Evolutionary conservation across 2,329 filamentous ascomycete genomes (phyloP).

Genomic region (Aspergillus carbonarius): DNA sequence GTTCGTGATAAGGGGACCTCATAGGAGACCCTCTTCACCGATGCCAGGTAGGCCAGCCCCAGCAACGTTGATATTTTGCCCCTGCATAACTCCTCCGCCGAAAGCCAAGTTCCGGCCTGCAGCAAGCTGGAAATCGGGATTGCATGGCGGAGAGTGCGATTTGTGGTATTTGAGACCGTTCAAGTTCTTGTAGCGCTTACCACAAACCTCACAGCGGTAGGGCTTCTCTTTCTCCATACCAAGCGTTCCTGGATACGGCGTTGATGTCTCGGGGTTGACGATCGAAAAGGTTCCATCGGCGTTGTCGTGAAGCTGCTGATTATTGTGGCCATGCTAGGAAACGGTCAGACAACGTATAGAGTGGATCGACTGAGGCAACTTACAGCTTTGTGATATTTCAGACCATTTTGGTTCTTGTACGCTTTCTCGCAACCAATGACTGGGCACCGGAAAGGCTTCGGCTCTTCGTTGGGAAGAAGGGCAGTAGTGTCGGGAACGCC

Average conservation of each 20-base stretch:
- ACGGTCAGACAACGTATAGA: conserved; percentile 9
- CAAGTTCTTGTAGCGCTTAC: conserved; percentile 98
- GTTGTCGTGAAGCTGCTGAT: conserved; percentile 94
- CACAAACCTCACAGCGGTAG: conserved; percentile 93
- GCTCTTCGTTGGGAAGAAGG: conserved; percentile 71
- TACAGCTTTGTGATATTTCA: conserved; percentile 82
- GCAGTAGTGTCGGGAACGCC: conserved; percentile 51
- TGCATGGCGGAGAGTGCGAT: conserved; percentile 83
- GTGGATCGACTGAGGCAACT: conserved; percentile 38
- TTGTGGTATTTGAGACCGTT: conserved; percentile 97
- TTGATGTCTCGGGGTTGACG: conserved; percentile 90
- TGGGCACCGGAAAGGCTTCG: conserved; percentile 96
- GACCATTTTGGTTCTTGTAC: conserved; percentile 98
- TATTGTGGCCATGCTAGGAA: conserved; percentile 80
- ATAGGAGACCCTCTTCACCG: conserved; percentile 45
- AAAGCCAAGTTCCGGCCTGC: conserved; percentile 41
- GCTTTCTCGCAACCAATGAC: conserved; percentile 99
- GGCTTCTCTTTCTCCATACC: conserved; percentile 99
- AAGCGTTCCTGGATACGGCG: conserved; percentile 90
- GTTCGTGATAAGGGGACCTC: not conserved
- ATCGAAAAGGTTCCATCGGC: conserved; percentile 97
- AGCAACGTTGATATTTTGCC: conserved; percentile 49
- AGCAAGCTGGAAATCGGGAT: conserved; percentile 70
- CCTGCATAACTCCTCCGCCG: conserved; percentile 46
- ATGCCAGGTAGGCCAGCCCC: conserved; percentile 50